Evolutionary conservation across 176 grass and related monocot species (phyloP), one percentile per base, ranked within the genome.

Genomic region (Cymbopogon citratus): DNA sequence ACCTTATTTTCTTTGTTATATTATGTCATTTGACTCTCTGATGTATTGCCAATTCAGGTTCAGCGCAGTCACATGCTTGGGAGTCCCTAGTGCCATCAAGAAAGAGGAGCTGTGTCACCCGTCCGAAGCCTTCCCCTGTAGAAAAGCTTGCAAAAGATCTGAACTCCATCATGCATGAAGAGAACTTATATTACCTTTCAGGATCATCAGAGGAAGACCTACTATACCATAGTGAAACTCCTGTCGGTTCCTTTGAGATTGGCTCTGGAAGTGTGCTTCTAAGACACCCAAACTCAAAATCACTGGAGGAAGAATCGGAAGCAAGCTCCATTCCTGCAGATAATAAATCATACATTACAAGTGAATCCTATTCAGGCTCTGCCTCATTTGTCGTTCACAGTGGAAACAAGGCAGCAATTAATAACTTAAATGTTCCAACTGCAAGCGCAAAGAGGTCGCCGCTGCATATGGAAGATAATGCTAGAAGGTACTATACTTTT

Each of bases 91-190:
- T 91, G 40, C 95, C 92, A 74, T 98, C 92, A 54, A 98, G 83
- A 81, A 98, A 91, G 77, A 90, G 88, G 79, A 98, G 88, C 12
- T 80, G 64, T 84, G 73, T 89, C 14, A 80, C 85, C 62, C 88
- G 87, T 40, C 46, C 66, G 9, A 93, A 90, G 75, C 76, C 84
- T 74, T 93, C 95, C 67, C 73, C 84, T 28, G 84, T 98, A 34
- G 88, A 98, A 81, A 94, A 84, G 56, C 92, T 98, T 86, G 91
- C 72, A 16, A 93, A 95, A 62, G 95, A 98, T 79, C 95, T 98
- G 56, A 86, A 84, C 76, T 91, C 88, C 16, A 98, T 98, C 87
- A 82, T 94, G 80, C 88, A 93, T 63, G 85, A 93, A 81, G 82
- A 92, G 60, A 86, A 87, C 74, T 44, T 81, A 66, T 84, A 81